Percentiles rank a stretch among this genome's conserved stretches.
These are phyloP conservation scores for Schizothecium vesticola DNA, from an alignment of 495 filamentous ascomycete species.

Conservation along the genomic window DNA sequence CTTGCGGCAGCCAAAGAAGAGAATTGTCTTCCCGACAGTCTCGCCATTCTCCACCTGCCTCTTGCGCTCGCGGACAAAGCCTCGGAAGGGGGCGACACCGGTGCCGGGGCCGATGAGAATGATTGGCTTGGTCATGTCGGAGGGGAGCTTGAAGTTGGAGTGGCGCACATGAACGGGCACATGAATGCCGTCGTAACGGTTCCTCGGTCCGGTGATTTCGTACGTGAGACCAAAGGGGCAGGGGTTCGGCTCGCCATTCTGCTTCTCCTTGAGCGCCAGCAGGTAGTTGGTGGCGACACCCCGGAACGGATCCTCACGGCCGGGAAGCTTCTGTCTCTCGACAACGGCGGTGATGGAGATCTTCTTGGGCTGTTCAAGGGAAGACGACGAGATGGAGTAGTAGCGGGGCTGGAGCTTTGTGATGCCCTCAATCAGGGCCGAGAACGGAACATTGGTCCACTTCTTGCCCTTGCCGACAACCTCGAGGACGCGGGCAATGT, in stretches of 20 bases:
- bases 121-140: slow-evolving; percentile 86
- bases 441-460: slow-evolving; percentile 86
- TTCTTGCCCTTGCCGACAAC: slow-evolving; percentile 61
- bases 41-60: slow-evolving; percentile 73
- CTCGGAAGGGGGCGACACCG: slow-evolving; percentile 94
- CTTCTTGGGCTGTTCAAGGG: slow-evolving; percentile 85
- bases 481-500: slow-evolving; percentile 85
- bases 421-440: slow-evolving; percentile 86
- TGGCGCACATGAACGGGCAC: slow-evolving; percentile 94
- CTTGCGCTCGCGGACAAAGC: slow-evolving; percentile 89
- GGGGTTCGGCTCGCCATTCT: slow-evolving; percentile 82
- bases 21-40: slow-evolving; percentile 78
- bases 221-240: slow-evolving; percentile 86
- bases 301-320: slow-evolving; percentile 74
- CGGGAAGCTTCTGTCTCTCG: slow-evolving; percentile 71
- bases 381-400: slow-evolving; percentile 98
- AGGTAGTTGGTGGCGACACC: slow-evolving; percentile 98
- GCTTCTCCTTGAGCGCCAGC: slow-evolving; percentile 92
- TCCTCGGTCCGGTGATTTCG: slow-evolving; percentile 81
- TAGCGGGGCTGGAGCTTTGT: slow-evolving; percentile 95
- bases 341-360: slow-evolving; percentile 95
- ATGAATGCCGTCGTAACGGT: slow-evolving; percentile 95
- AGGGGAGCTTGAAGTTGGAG: slow-evolving; percentile 98
- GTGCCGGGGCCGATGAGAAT: slow-evolving; percentile 97
- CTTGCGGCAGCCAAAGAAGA: slow-evolving; percentile 95